Evolutionary conservation across 2,329 filamentous ascomycete genomes (phyloP), one percentile per base, ranked within the genome.

Genomic region (Endothia cerciana): DNA sequence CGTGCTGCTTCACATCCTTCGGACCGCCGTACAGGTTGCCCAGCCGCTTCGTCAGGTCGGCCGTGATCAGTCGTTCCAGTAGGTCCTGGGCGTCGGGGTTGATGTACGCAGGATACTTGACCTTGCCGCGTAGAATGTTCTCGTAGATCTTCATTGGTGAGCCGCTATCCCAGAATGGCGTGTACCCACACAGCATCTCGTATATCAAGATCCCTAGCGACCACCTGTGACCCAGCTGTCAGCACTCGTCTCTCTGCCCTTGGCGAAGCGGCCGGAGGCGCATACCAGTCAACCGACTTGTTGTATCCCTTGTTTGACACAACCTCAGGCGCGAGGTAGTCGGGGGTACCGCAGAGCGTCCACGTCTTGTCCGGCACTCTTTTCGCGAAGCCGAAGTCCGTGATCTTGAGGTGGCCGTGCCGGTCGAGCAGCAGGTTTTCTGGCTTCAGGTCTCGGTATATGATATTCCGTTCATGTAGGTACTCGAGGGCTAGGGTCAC

Each of bases 261-360:
- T n/a, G 17, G 19, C 19, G n/a, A 36, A 28, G 33, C n/a, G n/a
- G n/a, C n/a, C 3, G 36, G 38, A 13, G n/a, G 3, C 57, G 81
- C 91, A 81, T 81, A 97, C 95, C 95, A 99, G 77, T 99, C 95
- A 22, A 99, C 95, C 49, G 94, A 97, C 79, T 98, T 99, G 83
- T 99, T 99, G 83, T 99, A 99, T 62, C 95, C 95, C 81, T 98
- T 98, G 78, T 94, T 97, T 67, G 93, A 94, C n/a, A 99, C 95
- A 17, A 99, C 95, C 80, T 99, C 95, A 0, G 95, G 95, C 0
- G 95, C 95, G 43, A 99, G 87, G 77, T 99, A 99, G 79, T 99
- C 95, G 7, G 95, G 95, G 15, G 95, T 99, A 68, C 95, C 95
- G 76, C 95, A 99, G 51, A 99, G 85, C 33, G 95, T 99, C 95